Evolutionary conservation across 306 rosid species (phyloP).

Genomic region (Castanopsis chinensis): DNA sequence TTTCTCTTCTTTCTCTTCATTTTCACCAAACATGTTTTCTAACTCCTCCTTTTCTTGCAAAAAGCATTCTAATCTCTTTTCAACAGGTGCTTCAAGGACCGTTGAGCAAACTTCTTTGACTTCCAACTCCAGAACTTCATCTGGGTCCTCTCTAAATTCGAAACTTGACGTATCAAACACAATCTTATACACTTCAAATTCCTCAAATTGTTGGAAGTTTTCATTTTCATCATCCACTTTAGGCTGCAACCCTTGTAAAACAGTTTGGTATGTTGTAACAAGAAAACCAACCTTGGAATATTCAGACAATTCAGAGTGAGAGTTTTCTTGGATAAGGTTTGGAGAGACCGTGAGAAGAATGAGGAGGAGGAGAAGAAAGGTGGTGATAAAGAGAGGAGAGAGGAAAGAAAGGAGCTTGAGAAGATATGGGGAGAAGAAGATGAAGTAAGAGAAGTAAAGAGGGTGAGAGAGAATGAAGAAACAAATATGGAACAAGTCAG

Average conservation of each 20-base stretch:
- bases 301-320: conserved; percentile 30
- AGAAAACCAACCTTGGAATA: conserved; percentile 38
- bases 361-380: conserved; percentile 65
- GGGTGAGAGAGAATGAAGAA: conserved; percentile 80
- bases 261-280: conserved; percentile 34
- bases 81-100: conserved; percentile 26
- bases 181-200: conserved; percentile 72
- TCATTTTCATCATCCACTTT: conserved; percentile 32
- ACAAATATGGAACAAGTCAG: conserved; percentile 38
- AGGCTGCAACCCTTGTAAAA: conserved; percentile 29
- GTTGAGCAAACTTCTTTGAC: conserved; percentile 35
- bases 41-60: conserved; percentile 38
- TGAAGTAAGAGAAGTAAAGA: conserved; percentile 75
- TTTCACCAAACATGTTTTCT: conserved; percentile 29
- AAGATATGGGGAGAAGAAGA: conserved; percentile 82
- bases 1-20: conserved; percentile 14
- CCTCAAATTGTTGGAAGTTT: conserved; percentile 44
- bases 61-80: conserved; percentile 36
- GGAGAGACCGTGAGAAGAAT: conserved; percentile 59
- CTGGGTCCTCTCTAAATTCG: conserved; percentile 20
- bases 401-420: conserved; percentile 75
- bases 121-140: conserved; percentile 44
- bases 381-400: conserved; percentile 80
- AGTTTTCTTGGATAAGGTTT: conserved; percentile 23
- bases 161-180: conserved; percentile 72